phyloP scores from a whole-genome alignment of 495 filamentous ascomycete genomes.

The Hypoxylon lienhwacheense region DNA sequence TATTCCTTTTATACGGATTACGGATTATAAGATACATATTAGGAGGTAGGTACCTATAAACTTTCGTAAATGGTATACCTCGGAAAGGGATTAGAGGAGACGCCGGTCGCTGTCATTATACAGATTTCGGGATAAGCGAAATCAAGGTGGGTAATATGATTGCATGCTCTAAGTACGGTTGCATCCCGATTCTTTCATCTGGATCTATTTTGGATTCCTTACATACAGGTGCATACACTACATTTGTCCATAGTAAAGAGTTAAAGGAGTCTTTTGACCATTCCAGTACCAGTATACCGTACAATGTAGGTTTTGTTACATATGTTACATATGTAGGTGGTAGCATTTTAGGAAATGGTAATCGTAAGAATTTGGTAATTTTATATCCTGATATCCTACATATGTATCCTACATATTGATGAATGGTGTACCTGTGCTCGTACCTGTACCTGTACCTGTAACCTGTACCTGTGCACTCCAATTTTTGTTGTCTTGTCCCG shows the following conservation, averaged over 20 bases:
- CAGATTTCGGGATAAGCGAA: slow-evolving; percentile 29
- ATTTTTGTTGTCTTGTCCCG: no score
- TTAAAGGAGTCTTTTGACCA: no score
- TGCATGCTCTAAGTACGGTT: slow-evolving; percentile 24
- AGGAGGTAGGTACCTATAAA: no score
- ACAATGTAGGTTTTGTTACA: no score
- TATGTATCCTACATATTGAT: background rate
- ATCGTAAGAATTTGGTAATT: slow-evolving; percentile 21
- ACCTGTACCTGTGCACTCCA: no score
- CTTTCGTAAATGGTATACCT: background rate
- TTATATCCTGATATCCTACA: background rate
- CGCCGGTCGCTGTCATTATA: slow-evolving; percentile 27
- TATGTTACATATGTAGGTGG: background rate
- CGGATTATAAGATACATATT: no score
- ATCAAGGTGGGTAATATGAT: slow-evolving; percentile 22
- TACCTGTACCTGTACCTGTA: no score
- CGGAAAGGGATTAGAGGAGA: slow-evolving; percentile 8
- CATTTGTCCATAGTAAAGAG: no score
- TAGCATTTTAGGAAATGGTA: slow-evolving; percentile 5
- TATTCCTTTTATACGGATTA: no score
- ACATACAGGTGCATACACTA: no score
- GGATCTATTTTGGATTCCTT: slow-evolving; percentile 8
- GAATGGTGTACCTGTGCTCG: background rate
- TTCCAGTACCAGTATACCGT: no score
- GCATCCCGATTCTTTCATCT: slow-evolving; percentile 23